Base-by-base conservation (phyloP, 192 early-diverging fungal species). In the Allomyces macrogynus region DNA sequence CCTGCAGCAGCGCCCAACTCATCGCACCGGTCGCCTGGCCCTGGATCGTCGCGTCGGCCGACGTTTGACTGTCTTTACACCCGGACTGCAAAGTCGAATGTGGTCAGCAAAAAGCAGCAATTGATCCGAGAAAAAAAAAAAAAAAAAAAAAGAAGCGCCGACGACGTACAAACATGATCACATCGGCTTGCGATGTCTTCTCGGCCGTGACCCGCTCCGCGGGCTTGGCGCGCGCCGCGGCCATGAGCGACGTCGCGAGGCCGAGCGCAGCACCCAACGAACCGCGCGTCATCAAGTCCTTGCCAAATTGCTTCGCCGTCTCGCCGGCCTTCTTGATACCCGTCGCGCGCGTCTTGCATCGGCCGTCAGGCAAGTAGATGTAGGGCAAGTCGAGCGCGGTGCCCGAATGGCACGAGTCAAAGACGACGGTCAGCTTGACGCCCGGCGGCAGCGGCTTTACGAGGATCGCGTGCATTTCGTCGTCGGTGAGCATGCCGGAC, bases 391-490 rank as follows among this genome's bases (percentile, higher is more conserved):
- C 84, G 32, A 86, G 72, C 23, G 76, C 81, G 3, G 84, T 82
- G 32, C 81, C 82, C 66, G 71, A 74, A 71, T 89, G 86, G 63
- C 86, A 82, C 24, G 79, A 87, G 71, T 89, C 86, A 64, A 90
- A 85, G 22, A 93, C 67, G 4, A 80, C 84, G 1, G 85, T 88
- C 24, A 93, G 74, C 23, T 84, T 83, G 23, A 76, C 80, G 1
- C 87, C 86, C 11, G 67, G 71, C 42, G 88, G 88, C n/a, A 93
- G 76, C 20, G 75, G 71, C 27, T 71, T 76, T 24, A 84, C 83
- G 67, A 88, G 66, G 18, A 80, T 62, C 24, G 75, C 71, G 65
- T 87, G 79, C 70, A 92, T 72, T 62, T 81, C 77, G 69, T 84
- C 83, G 65, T 87, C 78, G 43, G 77, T 73, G 65, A 93, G 89